Conservation (phyloP, 2,329 filamentous ascomycete genomes). For the Arthrobotrys megalospora region DNA sequence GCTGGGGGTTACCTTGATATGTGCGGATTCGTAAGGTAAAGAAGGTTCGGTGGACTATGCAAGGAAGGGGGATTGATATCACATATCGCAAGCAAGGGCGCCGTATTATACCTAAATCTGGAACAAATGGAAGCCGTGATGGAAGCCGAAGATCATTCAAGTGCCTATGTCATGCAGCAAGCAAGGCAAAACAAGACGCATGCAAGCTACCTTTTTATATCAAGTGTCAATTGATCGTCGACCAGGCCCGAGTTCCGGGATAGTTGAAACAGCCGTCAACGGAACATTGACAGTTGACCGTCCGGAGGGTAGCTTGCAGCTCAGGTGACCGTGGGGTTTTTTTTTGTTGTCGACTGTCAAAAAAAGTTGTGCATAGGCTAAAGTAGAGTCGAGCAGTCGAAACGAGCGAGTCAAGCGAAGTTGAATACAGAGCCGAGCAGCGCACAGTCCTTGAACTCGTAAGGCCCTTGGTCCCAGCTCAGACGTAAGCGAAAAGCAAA, state of each 20-base stretch:
- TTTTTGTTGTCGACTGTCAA: neutral
- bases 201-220: conserved; percentile 14
- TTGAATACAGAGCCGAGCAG: conserved; percentile 3
- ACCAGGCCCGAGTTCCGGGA: neutral
- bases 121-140: conserved; percentile 17
- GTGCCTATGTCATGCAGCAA: conserved; percentile 18
- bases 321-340: neutral
- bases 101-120: neutral
- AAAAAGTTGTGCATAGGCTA: conserved; percentile 36
- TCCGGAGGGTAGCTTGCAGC: neutral
- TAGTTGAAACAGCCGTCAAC: conserved; percentile 7
- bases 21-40: conserved; percentile 37
- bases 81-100: neutral
- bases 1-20: conserved; percentile 38
- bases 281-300: neutral
- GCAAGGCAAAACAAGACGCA: neutral
- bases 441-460: neutral
- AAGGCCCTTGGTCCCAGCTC: conserved; percentile 21
- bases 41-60: neutral
- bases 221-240: conserved; percentile 10
- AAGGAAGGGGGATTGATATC: neutral
- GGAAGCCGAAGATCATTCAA: conserved; percentile 14
- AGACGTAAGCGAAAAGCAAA: conserved; percentile 58
- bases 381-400: conserved; percentile 15
- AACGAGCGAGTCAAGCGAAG: conserved; percentile 21